Evolutionary conservation across 2,329 filamentous ascomycete genomes (phyloP).

Genomic region (Camptophora hylomeconis): DNA sequence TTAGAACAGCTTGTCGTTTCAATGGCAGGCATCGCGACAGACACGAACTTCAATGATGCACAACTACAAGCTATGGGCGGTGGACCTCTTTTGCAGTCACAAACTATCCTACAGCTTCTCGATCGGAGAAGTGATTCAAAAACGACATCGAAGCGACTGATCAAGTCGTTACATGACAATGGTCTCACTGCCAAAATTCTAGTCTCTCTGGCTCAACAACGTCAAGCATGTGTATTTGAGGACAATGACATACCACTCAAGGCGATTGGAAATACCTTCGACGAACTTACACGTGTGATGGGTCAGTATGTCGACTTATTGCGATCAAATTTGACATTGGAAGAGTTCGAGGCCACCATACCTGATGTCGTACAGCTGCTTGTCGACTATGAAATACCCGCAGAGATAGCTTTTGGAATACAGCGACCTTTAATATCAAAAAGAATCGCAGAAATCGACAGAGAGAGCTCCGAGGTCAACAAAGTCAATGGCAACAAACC

Average conservation of each 20-base stretch:
- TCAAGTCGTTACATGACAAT: slow-evolving; percentile 65
- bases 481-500: slow-evolving; percentile 18
- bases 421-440: slow-evolving; percentile 61
- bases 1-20: slow-evolving; percentile 78
- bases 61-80: slow-evolving; percentile 83
- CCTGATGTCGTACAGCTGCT: slow-evolving; percentile 65
- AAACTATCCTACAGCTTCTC: slow-evolving; percentile 65
- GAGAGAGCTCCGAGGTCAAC: slow-evolving; percentile 18
- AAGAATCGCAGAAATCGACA: slow-evolving; percentile 38
- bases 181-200: slow-evolving; percentile 69
- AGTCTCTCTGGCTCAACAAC: slow-evolving; percentile 82
- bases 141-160: slow-evolving; percentile 63
- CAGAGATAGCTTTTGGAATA: slow-evolving; percentile 73
- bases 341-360: slow-evolving; percentile 66
- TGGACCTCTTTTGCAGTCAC: slow-evolving; percentile 63
- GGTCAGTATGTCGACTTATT: slow-evolving; percentile 83
- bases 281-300: slow-evolving; percentile 77
- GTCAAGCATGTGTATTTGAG: slow-evolving; percentile 71
- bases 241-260: slow-evolving; percentile 73
- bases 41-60: slow-evolving; percentile 74
- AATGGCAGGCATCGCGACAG: slow-evolving; percentile 86
- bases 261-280: slow-evolving; percentile 72
- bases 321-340: slow-evolving; percentile 60
- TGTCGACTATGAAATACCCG: slow-evolving; percentile 64
- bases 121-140: slow-evolving; percentile 69